A percentile compares a stretch with the other conserved stretches of the same genome.
Evolutionary conservation across 1,139 yeast species (phyloP).

Genomic region (Taphrina deformans): DNA sequence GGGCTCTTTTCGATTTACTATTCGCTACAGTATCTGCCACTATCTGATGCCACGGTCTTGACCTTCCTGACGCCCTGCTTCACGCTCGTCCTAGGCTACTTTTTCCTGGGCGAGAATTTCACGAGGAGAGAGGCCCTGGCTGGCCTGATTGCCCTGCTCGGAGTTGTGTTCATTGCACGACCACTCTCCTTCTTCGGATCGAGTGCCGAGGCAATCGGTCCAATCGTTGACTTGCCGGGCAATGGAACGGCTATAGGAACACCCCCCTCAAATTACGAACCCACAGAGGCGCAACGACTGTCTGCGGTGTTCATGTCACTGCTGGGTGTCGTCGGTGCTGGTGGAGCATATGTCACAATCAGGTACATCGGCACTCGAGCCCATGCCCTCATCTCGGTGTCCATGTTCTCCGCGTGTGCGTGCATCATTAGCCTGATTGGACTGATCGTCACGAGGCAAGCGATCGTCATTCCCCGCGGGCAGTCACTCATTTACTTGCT

Average conservation of each 20-base stretch:
- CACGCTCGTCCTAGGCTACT: conserved; percentile 73
- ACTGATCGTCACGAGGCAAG: conserved; percentile 24
- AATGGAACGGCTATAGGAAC: conserved; percentile 1
- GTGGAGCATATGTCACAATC: conserved; percentile 67
- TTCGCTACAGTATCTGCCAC: conserved; percentile 68
- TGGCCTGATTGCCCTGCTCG: conserved; percentile 65
- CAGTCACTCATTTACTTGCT: conserved; percentile 57
- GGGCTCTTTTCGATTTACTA: conserved; percentile 78
- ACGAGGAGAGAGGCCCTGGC: conserved; percentile 67
- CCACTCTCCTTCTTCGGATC: conserved; percentile 49
- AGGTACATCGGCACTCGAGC: conserved; percentile 74
- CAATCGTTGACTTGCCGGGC: conserved; percentile 26
- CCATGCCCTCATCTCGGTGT: conserved; percentile 76
- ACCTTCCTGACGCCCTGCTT: conserved; percentile 76
- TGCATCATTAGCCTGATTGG: conserved; percentile 51
- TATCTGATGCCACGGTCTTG: conserved; percentile 77
- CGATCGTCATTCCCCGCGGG: conserved; percentile 56
- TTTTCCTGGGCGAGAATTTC: conserved; percentile 66
- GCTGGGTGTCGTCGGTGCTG: conserved; percentile 69
- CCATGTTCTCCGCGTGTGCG: conserved; percentile 69
- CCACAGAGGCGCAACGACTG: conserved; percentile 41
- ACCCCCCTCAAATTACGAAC: conserved; percentile 6
- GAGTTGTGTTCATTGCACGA: conserved; percentile 78
- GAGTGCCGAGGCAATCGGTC: neutral
- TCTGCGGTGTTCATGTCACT: conserved; percentile 66